phyloP scores from a whole-genome alignment of 257 asterid species.

The Eucommia ulmoides region DNA sequence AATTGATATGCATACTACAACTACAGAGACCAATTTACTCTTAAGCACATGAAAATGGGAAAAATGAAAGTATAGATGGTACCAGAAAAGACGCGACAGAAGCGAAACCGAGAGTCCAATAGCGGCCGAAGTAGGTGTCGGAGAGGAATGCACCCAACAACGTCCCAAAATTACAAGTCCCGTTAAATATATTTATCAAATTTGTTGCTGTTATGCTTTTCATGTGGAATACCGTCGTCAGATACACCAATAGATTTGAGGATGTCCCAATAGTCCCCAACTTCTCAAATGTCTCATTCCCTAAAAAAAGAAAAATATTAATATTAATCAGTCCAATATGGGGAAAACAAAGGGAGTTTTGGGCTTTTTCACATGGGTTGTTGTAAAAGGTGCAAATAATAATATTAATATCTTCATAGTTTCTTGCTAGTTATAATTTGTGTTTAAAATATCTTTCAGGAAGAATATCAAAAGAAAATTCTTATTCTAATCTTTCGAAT shows the following conservation, averaged over 20 bases:
- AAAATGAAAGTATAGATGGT: neutral
- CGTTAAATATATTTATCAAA: constrained; percentile 39
- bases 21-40: too few species aligned
- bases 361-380: too few species aligned
- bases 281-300: constrained; percentile 59
- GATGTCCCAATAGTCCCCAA: constrained; percentile 52
- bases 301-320: constrained; percentile 19
- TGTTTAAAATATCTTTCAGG: too few species aligned
- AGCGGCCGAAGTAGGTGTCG: constrained; percentile 52
- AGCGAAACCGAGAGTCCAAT: constrained; percentile 44
- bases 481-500: too few species aligned
- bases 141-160: constrained; percentile 40
- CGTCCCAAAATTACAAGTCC: constrained; percentile 49
- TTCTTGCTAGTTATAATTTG: too few species aligned
- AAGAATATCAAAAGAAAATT: too few species aligned
- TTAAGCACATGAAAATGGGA: too few species aligned
- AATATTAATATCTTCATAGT: too few species aligned
- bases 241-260: constrained; percentile 37
- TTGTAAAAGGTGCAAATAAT: too few species aligned
- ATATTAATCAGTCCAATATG: too few species aligned
- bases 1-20: too few species aligned
- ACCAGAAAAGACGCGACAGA: constrained; percentile 44
- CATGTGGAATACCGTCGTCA: constrained; percentile 42
- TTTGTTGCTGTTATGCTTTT: constrained; percentile 40
- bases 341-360: too few species aligned